A percentile compares a stretch with the other conserved stretches of the same genome.
Conservation (phyloP, 1,284 basidiomycete genomes). For the Cutaneotrichosporon sp. region DNA sequence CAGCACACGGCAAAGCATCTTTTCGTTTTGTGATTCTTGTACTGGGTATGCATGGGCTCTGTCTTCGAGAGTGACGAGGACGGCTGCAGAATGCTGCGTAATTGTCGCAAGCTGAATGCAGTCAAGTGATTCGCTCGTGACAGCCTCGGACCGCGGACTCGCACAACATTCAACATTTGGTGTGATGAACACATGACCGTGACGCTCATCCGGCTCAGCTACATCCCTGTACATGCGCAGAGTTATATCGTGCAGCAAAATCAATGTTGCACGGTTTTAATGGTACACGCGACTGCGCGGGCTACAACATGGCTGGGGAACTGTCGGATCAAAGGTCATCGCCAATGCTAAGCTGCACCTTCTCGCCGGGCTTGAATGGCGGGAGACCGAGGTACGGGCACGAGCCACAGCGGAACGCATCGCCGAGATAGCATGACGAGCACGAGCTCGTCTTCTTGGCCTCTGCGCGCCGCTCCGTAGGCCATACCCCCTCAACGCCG, state of each 20-base stretch:
- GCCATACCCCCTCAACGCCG: constrained; percentile 47
- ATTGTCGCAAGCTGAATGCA: no score
- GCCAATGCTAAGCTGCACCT: constrained; percentile 74
- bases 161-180: no score
- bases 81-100: no score
- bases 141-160: no score
- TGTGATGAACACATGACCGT: no score
- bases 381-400: constrained; percentile 96
- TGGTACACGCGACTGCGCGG: not conserved
- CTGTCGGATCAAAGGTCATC: constrained; percentile 64
- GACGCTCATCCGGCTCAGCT: no score
- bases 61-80: no score
- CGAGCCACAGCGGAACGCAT: constrained; percentile 91
- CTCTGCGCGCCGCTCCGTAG: constrained; percentile 59
- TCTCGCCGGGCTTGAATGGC: constrained; percentile 96
- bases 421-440: constrained; percentile 96
- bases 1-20: not conserved
- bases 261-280: not conserved
- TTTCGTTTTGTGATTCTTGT: not conserved
- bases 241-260: no score
- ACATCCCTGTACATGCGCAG: not conserved
- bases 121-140: no score
- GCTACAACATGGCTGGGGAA: not conserved
- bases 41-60: not conserved
- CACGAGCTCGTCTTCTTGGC: constrained; percentile 79